Base-by-base conservation (phyloP, 1,284 basidiomycete genomes). In the Cryptococcus sp. region DNA sequence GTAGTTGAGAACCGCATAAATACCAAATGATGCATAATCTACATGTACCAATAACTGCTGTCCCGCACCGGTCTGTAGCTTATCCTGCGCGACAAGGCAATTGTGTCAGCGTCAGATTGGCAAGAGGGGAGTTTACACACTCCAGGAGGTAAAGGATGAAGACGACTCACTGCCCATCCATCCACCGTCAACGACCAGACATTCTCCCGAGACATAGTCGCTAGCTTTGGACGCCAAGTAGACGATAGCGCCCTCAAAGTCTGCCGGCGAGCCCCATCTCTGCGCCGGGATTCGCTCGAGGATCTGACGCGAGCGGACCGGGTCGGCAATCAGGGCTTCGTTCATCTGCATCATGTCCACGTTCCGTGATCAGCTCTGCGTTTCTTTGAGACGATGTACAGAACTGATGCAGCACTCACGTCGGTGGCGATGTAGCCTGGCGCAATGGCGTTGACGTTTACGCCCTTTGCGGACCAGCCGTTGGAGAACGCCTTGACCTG, bases 391-490 rank as follows among this genome's bases (percentile, higher is more conserved):
- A 41, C 3, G n/a, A 19, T 25, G 15, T 15, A 38, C 40, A 40
- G 23, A 25, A 20, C 23, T 15, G 40, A 50, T 52, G 27, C 25
- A 45, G 20, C 8, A 79, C 77, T 88, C 85, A 91, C 91, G 72
- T 94, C 91, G 39, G 93, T 94, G n/a, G 85, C 85, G 68, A 95
- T 88, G 79, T 96, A 94, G 22, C 93, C 93, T 23, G 93, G 93
- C 50, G 89, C 89, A 66, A 97, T 92, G 50, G 84, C 71, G 75
- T 94, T 93, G 50, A 95, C 91, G 73, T 93, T 89, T 58, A 96
- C 85, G 65, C 91, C 92, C 72, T 91, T 86, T 67, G 85, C 83
- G 46, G 84, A 83, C 88, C 88, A 90, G 65, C 89, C 88, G 75
- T 84, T 83, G 20, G 77, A 79, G 53, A 82, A 75, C 5, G 79